Evolutionary conservation across 352 stramenopile species (phyloP).

Genomic region (Globisporangium abappressorium): DNA sequence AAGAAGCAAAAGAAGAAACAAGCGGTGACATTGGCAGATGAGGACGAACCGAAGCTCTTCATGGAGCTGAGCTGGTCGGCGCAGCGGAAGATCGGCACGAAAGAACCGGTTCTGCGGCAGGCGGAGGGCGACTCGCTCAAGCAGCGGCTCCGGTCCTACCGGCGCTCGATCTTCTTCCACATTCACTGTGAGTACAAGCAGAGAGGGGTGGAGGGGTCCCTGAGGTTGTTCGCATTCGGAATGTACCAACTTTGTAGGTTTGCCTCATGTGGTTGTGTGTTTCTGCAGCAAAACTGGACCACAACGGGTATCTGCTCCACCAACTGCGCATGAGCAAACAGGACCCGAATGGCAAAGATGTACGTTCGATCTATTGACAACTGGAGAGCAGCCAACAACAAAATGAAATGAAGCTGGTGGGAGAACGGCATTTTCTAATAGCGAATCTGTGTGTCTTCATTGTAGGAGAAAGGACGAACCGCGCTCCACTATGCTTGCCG

Average conservation of each 20-base stretch:
- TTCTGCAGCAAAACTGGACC: conserved; percentile 55
- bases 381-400: neutral
- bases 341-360: conserved; percentile 75
- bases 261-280: conserved; percentile 4
- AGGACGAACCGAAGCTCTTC: conserved; percentile 62
- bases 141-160: conserved; percentile 63
- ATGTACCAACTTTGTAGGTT: neutral
- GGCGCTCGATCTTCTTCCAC: conserved; percentile 74
- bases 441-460: neutral
- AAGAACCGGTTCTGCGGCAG: conserved; percentile 61
- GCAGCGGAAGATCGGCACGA: conserved; percentile 57
- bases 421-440: neutral
- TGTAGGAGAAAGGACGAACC: conserved; percentile 71
- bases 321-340: conserved; percentile 63
- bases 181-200: conserved; percentile 47
- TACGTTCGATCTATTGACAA: conserved; percentile 15
- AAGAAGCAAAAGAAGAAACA: conserved; percentile 28
- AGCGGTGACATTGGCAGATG: conserved; percentile 14
- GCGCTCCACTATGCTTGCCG: conserved; percentile 74
- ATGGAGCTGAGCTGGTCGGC: conserved; percentile 69
- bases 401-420: no score
- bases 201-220: no score
- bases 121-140: conserved; percentile 69
- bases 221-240: no score
- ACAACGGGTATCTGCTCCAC: conserved; percentile 60